A percentile compares a stretch with the other conserved stretches of the same genome.
phyloP scores from a whole-genome alignment of 2,329 filamentous ascomycete genomes.

The Pestalotiopsis sp. region DNA sequence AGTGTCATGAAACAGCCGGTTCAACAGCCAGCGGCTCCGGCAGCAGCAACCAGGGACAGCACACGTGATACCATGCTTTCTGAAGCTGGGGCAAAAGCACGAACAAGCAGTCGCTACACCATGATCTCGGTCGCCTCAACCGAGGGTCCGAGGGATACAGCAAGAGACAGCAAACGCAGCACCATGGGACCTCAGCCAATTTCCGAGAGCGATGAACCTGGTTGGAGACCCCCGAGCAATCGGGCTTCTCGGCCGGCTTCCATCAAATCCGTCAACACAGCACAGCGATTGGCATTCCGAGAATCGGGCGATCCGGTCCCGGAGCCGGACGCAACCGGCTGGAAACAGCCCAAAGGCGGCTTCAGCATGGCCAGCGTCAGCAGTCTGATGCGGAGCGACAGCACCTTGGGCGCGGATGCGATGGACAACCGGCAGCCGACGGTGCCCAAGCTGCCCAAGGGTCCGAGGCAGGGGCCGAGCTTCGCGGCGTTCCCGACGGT shows the following conservation, averaged over 20 bases:
- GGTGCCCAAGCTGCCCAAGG: conserved; percentile 21
- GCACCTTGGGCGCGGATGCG: neutral
- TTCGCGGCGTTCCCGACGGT: conserved; percentile 32
- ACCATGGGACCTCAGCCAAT: conserved; percentile 15
- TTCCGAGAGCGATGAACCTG: neutral
- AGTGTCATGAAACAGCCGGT: neutral
- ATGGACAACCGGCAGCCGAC: conserved; percentile 5
- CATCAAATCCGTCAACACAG: conserved; percentile 17
- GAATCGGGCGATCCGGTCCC: conserved; percentile 33
- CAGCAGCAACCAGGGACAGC: neutral
- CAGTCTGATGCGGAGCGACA: conserved; percentile 8
- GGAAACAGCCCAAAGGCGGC: conserved; percentile 2
- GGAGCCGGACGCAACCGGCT: conserved; percentile 20
- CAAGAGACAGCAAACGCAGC: conserved; percentile 18
- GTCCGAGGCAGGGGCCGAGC: conserved; percentile 22
- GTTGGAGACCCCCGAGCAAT: conserved; percentile 13
- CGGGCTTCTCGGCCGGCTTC: conserved; percentile 8
- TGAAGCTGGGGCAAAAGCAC: conserved; percentile 12
- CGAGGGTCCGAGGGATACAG: neutral
- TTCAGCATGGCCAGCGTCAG: conserved; percentile 16
- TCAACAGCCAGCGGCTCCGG: neutral
- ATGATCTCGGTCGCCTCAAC: neutral
- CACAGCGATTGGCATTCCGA: conserved; percentile 29
- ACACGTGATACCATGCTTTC: neutral
- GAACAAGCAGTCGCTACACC: conserved; percentile 11